phyloP scores from a whole-genome alignment of 306 rosid species.

The Lupinus albus region DNA sequence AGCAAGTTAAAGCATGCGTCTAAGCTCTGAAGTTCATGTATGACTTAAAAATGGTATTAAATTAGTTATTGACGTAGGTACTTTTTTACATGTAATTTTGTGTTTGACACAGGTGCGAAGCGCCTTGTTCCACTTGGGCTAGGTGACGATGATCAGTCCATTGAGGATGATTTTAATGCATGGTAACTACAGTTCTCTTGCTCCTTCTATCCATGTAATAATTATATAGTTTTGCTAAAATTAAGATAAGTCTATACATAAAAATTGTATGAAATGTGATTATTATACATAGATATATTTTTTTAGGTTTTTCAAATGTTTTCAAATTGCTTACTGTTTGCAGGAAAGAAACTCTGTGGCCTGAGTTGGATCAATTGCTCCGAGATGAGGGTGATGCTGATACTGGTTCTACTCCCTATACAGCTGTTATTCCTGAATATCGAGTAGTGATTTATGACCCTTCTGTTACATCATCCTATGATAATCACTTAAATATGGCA shows the following conservation, averaged over 20 bases:
- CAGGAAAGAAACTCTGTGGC: conserved; percentile 86
- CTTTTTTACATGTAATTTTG: conserved; percentile 20
- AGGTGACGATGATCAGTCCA: conserved; percentile 90
- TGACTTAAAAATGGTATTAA: conserved; percentile 23
- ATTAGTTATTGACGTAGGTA: conserved; percentile 19
- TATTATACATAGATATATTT: neutral
- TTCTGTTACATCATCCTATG: conserved; percentile 40
- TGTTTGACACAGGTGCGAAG: conserved; percentile 64
- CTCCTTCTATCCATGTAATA: conserved; percentile 16
- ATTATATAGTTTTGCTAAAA: conserved; percentile 1
- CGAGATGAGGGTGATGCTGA: conserved; percentile 69
- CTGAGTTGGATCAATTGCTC: conserved; percentile 80
- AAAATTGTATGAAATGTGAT: conserved; percentile 25
- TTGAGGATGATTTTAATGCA: conserved; percentile 85
- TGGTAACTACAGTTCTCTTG: conserved; percentile 52
- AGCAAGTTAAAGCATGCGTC: conserved; percentile 21
- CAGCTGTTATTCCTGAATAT: conserved; percentile 72
- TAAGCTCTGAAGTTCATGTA: conserved; percentile 3
- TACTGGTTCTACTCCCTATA: conserved; percentile 75
- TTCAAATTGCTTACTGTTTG: conserved; percentile 35
- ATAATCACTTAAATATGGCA: conserved; percentile 46
- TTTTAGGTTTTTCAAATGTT: conserved; percentile 33
- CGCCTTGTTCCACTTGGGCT: conserved; percentile 71
- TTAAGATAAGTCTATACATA: neutral
- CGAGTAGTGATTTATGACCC: conserved; percentile 74